phyloP scores from a whole-genome alignment of 306 rosid genomes.

The Pyrus betulifolia region DNA sequence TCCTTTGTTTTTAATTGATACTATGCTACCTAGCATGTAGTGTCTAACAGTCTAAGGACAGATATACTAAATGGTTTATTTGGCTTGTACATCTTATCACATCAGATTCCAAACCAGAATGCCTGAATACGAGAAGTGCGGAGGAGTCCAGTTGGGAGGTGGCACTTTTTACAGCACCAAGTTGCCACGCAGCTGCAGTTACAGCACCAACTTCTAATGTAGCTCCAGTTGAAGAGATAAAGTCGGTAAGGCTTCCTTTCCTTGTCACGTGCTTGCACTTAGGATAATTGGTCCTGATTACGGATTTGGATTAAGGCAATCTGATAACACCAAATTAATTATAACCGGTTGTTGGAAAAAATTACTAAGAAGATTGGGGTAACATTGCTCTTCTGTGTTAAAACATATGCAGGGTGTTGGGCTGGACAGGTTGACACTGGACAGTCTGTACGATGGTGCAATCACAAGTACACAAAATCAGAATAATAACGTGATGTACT shows the following conservation, averaged over 20 bases:
- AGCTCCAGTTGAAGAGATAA: not conserved
- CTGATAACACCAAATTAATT: not conserved
- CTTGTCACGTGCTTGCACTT: not conserved
- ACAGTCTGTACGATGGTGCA: slow-evolving; percentile 1
- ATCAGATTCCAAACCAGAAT: not conserved
- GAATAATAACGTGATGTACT: not conserved
- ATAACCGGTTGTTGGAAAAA: not conserved
- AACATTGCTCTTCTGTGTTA: not conserved
- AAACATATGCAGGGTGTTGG: not conserved
- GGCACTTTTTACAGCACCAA: not conserved
- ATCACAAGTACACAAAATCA: slow-evolving; percentile 1
- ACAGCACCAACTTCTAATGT: not conserved
- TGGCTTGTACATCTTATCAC: not conserved
- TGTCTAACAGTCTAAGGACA: not conserved
- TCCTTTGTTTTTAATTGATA: not conserved
- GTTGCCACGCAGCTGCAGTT: not conserved
- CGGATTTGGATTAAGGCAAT: not conserved
- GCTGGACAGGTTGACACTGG: slow-evolving; percentile 2
- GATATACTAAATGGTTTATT: not conserved
- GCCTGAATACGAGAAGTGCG: not conserved
- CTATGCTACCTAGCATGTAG: not conserved
- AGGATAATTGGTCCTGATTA: not conserved
- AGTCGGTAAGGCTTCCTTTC: not conserved
- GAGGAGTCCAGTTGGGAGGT: slow-evolving; percentile 4
- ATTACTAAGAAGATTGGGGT: not conserved